phyloP scores from a whole-genome alignment of 176 grass and related monocot genomes.

The Tillandsia leiboldiana region DNA sequence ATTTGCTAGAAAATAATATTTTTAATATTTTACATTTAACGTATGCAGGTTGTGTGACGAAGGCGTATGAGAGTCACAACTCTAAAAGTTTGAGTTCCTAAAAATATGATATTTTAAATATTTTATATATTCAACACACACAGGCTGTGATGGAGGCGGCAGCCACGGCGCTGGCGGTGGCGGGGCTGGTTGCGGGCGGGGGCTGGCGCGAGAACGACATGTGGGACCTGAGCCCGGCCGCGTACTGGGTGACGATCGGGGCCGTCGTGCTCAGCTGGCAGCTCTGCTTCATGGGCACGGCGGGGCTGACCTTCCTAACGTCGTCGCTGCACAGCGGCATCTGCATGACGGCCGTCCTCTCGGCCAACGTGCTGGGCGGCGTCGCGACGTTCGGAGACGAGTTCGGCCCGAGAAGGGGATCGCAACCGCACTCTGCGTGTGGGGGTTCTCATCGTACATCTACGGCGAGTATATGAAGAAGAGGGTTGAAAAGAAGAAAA shows the following conservation, averaged over 20 bases:
- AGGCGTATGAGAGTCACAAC: too few species aligned
- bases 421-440: slow-evolving; percentile 65
- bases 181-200: slow-evolving; percentile 33
- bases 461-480: slow-evolving; percentile 64
- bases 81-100: too few species aligned
- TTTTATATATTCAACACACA: too few species aligned
- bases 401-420: slow-evolving; percentile 65
- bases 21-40: too few species aligned
- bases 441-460: slow-evolving; percentile 80
- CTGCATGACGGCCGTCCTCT: slow-evolving; percentile 83
- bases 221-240: slow-evolving; percentile 43
- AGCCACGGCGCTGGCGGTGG: slow-evolving; percentile 59
- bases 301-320: slow-evolving; percentile 77
- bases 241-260: slow-evolving; percentile 51
- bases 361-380: slow-evolving; percentile 77
- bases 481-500: too few species aligned
- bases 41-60: too few species aligned
- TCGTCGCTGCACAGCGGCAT: slow-evolving; percentile 87
- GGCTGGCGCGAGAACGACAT: slow-evolving; percentile 27
- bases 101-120: too few species aligned
- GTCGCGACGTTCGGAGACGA: slow-evolving; percentile 51
- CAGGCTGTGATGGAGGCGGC: slow-evolving; percentile 68
- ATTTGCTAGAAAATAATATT: too few species aligned
- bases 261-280: slow-evolving; percentile 68
- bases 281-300: slow-evolving; percentile 90